Evolutionary conservation across 352 stramenopile species (phyloP), one percentile per base, ranked within the genome.

Genomic region (Blastocystis sp.): DNA sequence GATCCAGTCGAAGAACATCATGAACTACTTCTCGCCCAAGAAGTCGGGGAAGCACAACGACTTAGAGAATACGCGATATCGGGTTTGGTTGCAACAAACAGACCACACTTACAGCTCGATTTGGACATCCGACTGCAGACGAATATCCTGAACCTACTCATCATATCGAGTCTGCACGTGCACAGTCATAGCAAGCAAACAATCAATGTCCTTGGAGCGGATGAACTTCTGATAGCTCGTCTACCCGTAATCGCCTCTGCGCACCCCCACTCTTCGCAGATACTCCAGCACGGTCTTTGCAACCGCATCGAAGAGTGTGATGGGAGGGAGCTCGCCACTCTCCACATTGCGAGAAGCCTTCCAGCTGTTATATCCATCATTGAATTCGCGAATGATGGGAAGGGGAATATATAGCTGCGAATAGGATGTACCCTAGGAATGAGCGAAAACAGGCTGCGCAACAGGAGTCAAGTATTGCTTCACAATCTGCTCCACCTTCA

Each of bases 151-250:
- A 56, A 56, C 48, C 48, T 56, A 56, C 5, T 7, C 43, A 41
- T 65, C 5, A 79, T 34, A 9, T 38, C 48, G 41, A 79, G 40
- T 21, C 60, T 43, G 19, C 5, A 56, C 14, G 48, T 62, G 69
- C 5, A 79, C 69, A 40, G 69, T 79, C 69, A 79, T 79, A 11
- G 69, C 69, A 28, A 79, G 69, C 69, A 62, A 62, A 34, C 69
- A 43, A 23, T 43, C 11, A 38, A 79, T 79, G 14, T 79, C 62
- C 43, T 19, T 3, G 2, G 69, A 79, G n/a, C 69, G 69, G 28
- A 79, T 79, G 56, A 79, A 79, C 69, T 79, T 79, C n/a, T 79
- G 69, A 40, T 79, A 79, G 40, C 69, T 79, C 41, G 69, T 79
- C 69, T 79, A 79, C 28, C 19, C 45, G 21, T 79, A 19, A 79